Evolutionary conservation across 192 early-diverging fungal genomes (phyloP).

Genomic region (Entrophospora sp.): DNA sequence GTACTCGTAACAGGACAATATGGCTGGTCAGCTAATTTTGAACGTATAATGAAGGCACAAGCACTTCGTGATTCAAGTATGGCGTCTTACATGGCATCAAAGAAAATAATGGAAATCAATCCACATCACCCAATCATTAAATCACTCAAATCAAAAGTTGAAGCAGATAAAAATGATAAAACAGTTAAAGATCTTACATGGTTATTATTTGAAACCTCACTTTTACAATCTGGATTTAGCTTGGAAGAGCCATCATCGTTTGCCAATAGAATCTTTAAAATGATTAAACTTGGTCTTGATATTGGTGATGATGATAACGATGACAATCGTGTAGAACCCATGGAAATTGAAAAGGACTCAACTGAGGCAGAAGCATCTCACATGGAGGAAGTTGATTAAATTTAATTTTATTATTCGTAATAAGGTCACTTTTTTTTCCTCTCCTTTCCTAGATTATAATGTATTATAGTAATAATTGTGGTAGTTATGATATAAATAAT

Average conservation of each 20-base stretch:
- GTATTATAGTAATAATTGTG: too few relatives aligned
- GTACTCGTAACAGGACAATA: slow-evolving; percentile 97
- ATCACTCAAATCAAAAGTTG: slow-evolving; percentile 86
- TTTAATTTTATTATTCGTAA: too few relatives aligned
- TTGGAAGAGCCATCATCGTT: slow-evolving; percentile 87
- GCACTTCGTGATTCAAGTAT: slow-evolving; percentile 96
- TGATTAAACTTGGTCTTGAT: slow-evolving; percentile 96
- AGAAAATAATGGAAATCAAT: slow-evolving; percentile 99
- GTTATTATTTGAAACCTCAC: slow-evolving; percentile 90
- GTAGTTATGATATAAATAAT: too few relatives aligned
- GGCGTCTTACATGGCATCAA: slow-evolving; percentile 98
- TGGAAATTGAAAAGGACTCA: neutral
- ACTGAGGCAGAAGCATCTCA: neutral
- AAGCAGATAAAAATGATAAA: slow-evolving; percentile 95
- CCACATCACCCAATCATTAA: slow-evolving; percentile 90
- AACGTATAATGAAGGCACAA: slow-evolving; percentile 99
- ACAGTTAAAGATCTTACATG: too few relatives aligned
- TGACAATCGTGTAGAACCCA: neutral
- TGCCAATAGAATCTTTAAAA: slow-evolving; percentile 91
- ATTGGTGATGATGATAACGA: slow-evolving; percentile 74
- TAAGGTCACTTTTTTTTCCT: too few relatives aligned
- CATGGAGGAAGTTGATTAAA: slow-evolving; percentile 10
- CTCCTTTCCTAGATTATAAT: too few relatives aligned
- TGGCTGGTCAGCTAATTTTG: slow-evolving; percentile 99
- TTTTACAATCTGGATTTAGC: slow-evolving; percentile 95